phyloP scores from a whole-genome alignment of 2,329 filamentous ascomycete genomes.

The Hyphodiscus sp. region DNA sequence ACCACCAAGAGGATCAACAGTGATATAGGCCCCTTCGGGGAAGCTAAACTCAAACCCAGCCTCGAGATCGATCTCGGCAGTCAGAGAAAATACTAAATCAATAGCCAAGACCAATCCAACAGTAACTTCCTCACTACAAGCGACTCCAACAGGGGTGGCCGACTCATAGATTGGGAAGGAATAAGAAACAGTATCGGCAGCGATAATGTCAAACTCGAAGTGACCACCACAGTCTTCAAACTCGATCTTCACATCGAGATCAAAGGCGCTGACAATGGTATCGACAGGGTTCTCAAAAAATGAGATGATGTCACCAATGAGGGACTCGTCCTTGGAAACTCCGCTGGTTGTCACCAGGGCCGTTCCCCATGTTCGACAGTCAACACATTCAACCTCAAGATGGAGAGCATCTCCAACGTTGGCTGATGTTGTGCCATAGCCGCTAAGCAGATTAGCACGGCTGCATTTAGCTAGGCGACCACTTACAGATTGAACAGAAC shows the following conservation, averaged over 20 bases:
- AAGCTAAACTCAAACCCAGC: conserved; percentile 22
- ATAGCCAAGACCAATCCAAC: conserved; percentile 18
- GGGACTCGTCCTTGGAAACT: conserved; percentile 8
- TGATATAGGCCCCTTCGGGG: conserved; percentile 19
- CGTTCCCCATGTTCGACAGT: conserved; percentile 21
- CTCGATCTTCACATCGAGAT: conserved; percentile 16
- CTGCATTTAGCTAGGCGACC: not conserved
- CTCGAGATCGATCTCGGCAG: conserved; percentile 15
- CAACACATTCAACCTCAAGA: conserved; percentile 14
- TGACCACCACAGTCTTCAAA: conserved; percentile 18
- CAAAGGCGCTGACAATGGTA: conserved; percentile 11
- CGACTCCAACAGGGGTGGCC: conserved; percentile 8
- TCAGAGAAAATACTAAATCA: conserved; percentile 20
- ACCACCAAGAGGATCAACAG: conserved; percentile 20
- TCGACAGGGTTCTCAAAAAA: conserved; percentile 17
- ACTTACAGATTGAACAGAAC: conserved; percentile 20
- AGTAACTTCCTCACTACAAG: conserved; percentile 15
- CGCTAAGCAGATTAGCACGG: conserved; percentile 7
- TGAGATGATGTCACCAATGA: conserved; percentile 11
- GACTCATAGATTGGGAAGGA: conserved; percentile 17
- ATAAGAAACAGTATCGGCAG: conserved; percentile 11
- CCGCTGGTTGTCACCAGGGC: conserved; percentile 19
- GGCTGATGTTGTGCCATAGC: not conserved
- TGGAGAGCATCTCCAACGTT: conserved; percentile 2
- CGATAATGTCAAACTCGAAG: conserved; percentile 17